Base-by-base conservation (phyloP, 2,329 filamentous ascomycete species). In the Diaporthe citrichinensis region DNA sequence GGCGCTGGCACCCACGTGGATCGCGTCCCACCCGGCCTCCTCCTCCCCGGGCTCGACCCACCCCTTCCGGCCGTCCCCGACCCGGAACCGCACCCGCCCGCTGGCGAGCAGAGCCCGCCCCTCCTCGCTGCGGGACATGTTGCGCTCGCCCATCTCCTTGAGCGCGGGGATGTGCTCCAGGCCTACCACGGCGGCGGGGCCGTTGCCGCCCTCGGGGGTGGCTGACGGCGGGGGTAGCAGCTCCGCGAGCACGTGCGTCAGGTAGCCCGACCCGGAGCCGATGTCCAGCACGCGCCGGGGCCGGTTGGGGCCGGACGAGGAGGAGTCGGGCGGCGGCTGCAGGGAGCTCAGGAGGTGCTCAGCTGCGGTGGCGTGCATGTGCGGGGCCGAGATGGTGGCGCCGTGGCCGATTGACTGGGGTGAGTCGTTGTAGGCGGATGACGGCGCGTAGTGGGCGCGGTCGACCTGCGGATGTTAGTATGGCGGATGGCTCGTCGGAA, bases 1-100 rank as follows among this genome's bases (percentile, higher is more conserved):
- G 0, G 96, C 96, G 10, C 95, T 94, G 0, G 97, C 97, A 0
- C 97, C 97, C 3, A 98, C 97, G 82, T 98, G 97, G 76, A 99
- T 98, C 3, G 94, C 96, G 88, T 98, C 95, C 88, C 96, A 99
- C 0, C 92, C 89, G 59, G 85, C 84, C 2, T 85, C 90, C 80
- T 78, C 78, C 5, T 72, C 77, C 2, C 74, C 78, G 15, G 80
- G 79, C 79, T 88, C 89, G 2, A 87, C 80, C 89, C 90, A 93
- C 1, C 94, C 94, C 77, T 90, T 88, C 7, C 94, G 84, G 1
- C 94, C 94, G 85, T 98, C 96, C 0, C 92, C 95, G 0, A 91
- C 88, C 1, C 96, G 88, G 81, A 97, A 97, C 74, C 87, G 87
- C 57, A 96, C 94, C 8, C 88, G 89, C 0, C 93, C 94, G 0